phyloP scores from a whole-genome alignment of 2,329 filamentous ascomycete genomes.

The Calonectria pseudoturangicola region DNA sequence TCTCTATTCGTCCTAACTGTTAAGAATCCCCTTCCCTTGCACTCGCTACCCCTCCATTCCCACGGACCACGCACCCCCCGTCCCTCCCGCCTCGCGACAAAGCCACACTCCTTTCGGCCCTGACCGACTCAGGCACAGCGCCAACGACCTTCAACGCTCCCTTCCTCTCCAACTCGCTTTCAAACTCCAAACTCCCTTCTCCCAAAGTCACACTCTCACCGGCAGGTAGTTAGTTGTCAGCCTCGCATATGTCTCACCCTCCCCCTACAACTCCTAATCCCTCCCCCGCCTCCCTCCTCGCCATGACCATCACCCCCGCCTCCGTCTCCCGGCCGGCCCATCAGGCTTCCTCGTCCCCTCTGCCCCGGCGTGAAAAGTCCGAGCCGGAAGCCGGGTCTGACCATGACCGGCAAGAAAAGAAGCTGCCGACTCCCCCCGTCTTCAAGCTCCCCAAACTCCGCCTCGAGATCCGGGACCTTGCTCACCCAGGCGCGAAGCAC shows the following conservation, averaged over 20 bases:
- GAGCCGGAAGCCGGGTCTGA: conserved; percentile 37
- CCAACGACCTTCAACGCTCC: conserved; percentile 12
- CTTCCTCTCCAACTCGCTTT: conserved; percentile 2
- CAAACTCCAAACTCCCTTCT: neutral
- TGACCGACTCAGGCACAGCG: conserved; percentile 22
- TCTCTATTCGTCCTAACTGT: neutral
- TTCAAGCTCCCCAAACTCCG: conserved; percentile 74
- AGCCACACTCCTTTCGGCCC: conserved; percentile 27
- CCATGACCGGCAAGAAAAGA: neutral
- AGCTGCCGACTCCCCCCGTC: conserved; percentile 25
- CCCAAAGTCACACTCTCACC: neutral
- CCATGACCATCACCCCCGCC: conserved; percentile 55
- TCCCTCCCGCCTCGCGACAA: conserved; percentile 22
- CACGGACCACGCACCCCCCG: conserved; percentile 12
- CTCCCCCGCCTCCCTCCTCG: conserved; percentile 50
- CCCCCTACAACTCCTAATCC: conserved; percentile 50
- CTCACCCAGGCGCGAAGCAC: conserved; percentile 75
- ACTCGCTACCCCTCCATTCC: conserved; percentile 9
- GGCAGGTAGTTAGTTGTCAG: conserved; percentile 25
- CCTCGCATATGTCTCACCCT: conserved; percentile 53
- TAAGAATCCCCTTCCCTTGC: neutral
- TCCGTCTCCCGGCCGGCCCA: conserved; percentile 37
- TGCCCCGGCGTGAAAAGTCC: conserved; percentile 42
- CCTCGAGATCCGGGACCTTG: conserved; percentile 75
- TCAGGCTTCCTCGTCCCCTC: conserved; percentile 46